phyloP scores from a whole-genome alignment of 148 eudicot genomes.

The Vaccinium vitisidaea region DNA sequence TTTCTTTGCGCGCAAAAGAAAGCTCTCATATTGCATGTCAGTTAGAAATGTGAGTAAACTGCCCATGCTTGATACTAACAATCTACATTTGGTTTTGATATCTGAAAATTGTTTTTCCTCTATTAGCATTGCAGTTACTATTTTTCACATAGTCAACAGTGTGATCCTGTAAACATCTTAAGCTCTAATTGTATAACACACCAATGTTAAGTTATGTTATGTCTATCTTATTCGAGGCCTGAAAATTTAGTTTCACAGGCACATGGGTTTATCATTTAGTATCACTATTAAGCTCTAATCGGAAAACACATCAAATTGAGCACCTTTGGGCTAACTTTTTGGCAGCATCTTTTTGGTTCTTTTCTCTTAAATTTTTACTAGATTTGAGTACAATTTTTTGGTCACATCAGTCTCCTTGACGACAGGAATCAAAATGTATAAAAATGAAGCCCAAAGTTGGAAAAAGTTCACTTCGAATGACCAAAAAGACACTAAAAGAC shows the following conservation, averaged over 20 bases:
- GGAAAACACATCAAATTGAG: no score
- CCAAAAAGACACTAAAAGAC: no score
- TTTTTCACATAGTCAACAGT: neutral
- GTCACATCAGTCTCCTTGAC: no score
- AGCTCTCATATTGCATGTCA: neutral
- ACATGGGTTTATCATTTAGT: neutral
- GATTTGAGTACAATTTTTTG: no score
- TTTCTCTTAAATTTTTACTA: no score
- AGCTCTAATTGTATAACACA: neutral
- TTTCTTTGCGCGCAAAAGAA: neutral
- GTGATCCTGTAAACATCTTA: neutral
- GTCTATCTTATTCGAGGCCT: neutral
- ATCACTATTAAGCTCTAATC: neutral
- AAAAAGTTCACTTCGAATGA: no score
- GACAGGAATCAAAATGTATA: no score
- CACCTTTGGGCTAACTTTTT: no score
- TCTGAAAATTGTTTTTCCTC: neutral
- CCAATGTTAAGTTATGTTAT: neutral
- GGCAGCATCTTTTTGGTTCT: no score
- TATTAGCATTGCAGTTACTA: neutral
- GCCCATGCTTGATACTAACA: neutral
- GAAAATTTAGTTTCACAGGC: neutral
- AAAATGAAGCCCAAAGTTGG: no score
- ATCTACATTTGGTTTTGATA: neutral
- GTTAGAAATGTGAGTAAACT: neutral